Evolutionary conservation across 2,329 filamentous ascomycete genomes (phyloP), one percentile per base, ranked within the genome.

Genomic region (Hymenoscyphus linearis): DNA sequence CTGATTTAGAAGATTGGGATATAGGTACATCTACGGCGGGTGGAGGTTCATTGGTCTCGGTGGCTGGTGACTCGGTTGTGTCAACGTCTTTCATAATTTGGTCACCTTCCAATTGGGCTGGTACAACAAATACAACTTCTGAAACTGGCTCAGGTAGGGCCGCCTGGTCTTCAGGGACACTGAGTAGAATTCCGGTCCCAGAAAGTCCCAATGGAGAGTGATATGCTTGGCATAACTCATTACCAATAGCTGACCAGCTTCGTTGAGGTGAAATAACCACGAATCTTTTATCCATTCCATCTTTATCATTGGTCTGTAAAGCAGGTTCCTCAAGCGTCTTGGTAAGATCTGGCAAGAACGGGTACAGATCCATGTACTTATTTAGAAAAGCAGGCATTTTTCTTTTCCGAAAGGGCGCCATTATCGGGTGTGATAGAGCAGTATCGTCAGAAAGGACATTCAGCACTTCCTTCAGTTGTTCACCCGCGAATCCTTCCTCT

Each of bases 401-500:
- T 60, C 77, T 80, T 60, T 79, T 80, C 0, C 79, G 60, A 72
- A 82, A 88, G 0, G 85, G 83, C 1, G 73, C 75, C 80, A 88
- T 83, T 37, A 80, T 77, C 0, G 85, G 85, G 67, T 88, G 85
- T 2, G 81, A 81, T 31, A 86, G 68, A 4, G 84, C 78, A 64
- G 85, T 77, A 1, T 81, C 72, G 62, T 88, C 85, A 2, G 74
- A 76, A 1, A 88, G 73, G 2, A 83, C 72, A 25, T 79, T 66
- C 4, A 88, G 76, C 52, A 83, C 77, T 35, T 79, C 74, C 65
- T 83, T 86, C 55, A 88, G 72, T 68, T 87, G 82, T 67, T 85
- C 82, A 3, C 85, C 85, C 0, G 85, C 85, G 62, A 86, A 80
- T 0, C 79, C 83, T 67, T 88, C 85, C 50, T 85, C 84, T 14